Base-by-base conservation (phyloP, 2,329 filamentous ascomycete genomes). In the Colletotrichum salicis region DNA sequence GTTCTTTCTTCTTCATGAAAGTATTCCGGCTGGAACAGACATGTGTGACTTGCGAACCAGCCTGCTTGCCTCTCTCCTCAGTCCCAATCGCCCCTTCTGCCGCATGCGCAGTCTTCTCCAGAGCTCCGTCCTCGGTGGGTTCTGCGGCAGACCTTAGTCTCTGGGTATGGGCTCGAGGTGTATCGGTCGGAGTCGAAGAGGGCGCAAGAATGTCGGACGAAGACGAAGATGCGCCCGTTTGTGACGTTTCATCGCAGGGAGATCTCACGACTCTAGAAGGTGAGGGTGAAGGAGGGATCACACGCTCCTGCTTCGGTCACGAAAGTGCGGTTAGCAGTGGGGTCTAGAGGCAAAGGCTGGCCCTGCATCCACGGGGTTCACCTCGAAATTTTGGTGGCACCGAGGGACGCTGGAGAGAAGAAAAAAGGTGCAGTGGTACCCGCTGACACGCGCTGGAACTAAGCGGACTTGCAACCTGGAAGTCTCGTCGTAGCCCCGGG, bases 271-370 rank as follows among this genome's bases (percentile, higher is more conserved):
- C 35, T 55, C 37, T 45, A 45, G 13, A 22, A 56, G 6, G 31
- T 19, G 45, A 19, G 27, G 22, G 12, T 24, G 29, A 62, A 69
- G 37, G 35, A 48, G 59, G 11, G 41, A 48, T 64, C 33, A 35
- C 61, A 56, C 27, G 41, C 33, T 55, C 58, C 55, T 72, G 41
- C 70, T 71, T 68, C 69, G 58, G 67, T 63, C 70, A 69, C 55
- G 55, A 72, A 60, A 60, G 60, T 69, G 41, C 65, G 59, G 65
- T 72, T 72, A 72, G 64, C 68, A 35, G 69, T 71, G 70, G 70
- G 70, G 70, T 72, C 29, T n/a, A 35, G 22, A 37, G 19, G 48
- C 41, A 71, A 59, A 63, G 31, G 64, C 57, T 64, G 61, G 69
- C 64, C 52, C 62, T 70, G 41, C 45, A 33, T 24, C 19, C 31